phyloP scores from a whole-genome alignment of 192 early-diverging fungal species.

The Funneliformis mosseae region DNA sequence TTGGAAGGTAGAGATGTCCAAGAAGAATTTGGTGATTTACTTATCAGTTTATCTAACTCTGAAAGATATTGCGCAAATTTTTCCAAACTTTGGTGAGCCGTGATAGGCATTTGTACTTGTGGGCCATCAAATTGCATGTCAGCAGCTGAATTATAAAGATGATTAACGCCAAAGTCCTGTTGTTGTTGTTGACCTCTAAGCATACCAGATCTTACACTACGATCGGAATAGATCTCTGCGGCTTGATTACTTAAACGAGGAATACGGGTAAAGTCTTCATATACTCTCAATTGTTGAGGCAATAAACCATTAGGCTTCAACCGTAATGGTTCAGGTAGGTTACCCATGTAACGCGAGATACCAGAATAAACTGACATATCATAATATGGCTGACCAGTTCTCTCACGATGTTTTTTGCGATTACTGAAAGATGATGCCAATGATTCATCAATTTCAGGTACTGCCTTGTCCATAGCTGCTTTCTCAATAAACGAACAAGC shows the following conservation, averaged over 20 bases:
- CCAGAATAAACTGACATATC: constrained; percentile 79
- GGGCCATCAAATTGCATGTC: constrained; percentile 27
- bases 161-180: constrained; percentile 5
- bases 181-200: constrained; percentile 20
- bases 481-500: constrained; percentile 95
- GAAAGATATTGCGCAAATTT: constrained; percentile 63
- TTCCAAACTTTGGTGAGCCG: constrained; percentile 61
- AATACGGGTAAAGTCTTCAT: constrained; percentile 82
- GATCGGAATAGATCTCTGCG: constrained; percentile 36
- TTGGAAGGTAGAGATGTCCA: constrained; percentile 73
- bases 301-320: constrained; percentile 82
- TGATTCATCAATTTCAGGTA: constrained; percentile 92
- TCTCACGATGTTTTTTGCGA: constrained; percentile 88
- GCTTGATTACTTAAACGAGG: constrained; percentile 62
- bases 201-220: constrained; percentile 1
- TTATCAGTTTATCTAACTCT: constrained; percentile 81
- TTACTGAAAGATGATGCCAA: constrained; percentile 67
- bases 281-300: constrained; percentile 76
- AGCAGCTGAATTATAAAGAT: constrained; percentile 4
- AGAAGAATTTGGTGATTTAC: constrained; percentile 50
- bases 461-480: constrained; percentile 92
- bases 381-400: constrained; percentile 87
- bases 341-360: constrained; percentile 78
- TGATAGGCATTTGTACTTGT: constrained; percentile 37
- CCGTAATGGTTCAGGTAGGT: constrained; percentile 85